A percentile compares a stretch with the other conserved stretches of the same genome.
phyloP scores from a whole-genome alignment of 2,329 filamentous ascomycete species.

The Erysiphe pulchra region DNA sequence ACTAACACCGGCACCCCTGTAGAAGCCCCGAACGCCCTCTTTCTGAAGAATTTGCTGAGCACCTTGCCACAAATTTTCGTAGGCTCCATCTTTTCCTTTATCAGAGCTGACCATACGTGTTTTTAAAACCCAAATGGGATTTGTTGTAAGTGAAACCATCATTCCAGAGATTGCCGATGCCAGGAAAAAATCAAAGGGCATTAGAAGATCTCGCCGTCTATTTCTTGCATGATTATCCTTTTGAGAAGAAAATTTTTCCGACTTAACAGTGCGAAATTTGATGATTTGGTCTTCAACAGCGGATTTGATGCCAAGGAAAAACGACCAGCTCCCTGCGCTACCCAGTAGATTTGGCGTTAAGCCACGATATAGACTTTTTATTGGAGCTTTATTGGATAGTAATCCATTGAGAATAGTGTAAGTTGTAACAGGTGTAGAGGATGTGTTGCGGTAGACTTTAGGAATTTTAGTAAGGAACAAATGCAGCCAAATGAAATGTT shows the following conservation, averaged over 20 bases:
- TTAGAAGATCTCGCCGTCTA: constrained; percentile 1
- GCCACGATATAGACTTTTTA: constrained; percentile 63
- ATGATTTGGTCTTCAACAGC: constrained; percentile 21
- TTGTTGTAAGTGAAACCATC: constrained; percentile 60
- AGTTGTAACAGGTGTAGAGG: constrained; percentile 20
- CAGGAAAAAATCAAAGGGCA: constrained; percentile 45
- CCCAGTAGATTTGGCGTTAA: constrained; percentile 75
- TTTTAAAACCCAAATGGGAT: constrained; percentile 95
- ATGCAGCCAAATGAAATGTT: constrained; percentile 13
- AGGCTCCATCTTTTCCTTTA: constrained; percentile 47
- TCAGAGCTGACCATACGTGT: constrained; percentile 88
- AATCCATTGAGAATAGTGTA: constrained; percentile 23
- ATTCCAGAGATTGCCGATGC: constrained; percentile 47
- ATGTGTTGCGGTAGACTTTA: constrained; percentile 24
- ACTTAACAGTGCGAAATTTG: constrained; percentile 3
- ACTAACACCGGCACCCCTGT: constrained; percentile 61
- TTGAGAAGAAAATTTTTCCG: background rate
- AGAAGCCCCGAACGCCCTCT: constrained; percentile 62
- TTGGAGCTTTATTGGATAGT: constrained; percentile 23
- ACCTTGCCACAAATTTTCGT: constrained; percentile 51
- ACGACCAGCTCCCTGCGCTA: constrained; percentile 70
- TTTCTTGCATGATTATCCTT: background rate
- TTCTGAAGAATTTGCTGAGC: constrained; percentile 34
- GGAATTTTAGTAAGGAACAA: constrained; percentile 1
- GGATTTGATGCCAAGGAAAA: constrained; percentile 66